Percentiles rank a stretch among this genome's conserved stretches.
phyloP scores from a whole-genome alignment of 805 yeast genomes.

The Clavispora vitiphila region DNA sequence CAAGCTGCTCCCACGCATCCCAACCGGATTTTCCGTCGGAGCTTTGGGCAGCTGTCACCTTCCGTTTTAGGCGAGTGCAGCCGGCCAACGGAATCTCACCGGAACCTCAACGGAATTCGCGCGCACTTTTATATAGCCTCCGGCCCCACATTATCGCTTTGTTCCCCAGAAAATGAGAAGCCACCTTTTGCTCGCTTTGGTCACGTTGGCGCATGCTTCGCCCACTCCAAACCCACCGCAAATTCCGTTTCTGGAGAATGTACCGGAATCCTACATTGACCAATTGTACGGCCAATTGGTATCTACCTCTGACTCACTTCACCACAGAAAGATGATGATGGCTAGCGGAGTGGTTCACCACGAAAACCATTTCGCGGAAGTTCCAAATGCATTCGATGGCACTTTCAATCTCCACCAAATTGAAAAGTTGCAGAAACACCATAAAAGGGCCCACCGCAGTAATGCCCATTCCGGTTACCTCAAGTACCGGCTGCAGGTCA shows the following conservation, averaged over 20 bases:
- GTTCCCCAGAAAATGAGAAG: background rate
- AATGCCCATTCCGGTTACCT: constrained; percentile 13
- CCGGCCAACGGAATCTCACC: background rate
- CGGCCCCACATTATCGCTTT: background rate
- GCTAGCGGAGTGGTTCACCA: constrained; percentile 1
- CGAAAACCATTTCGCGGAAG: background rate
- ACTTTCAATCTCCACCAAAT: background rate
- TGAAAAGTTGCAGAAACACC: constrained; percentile 1
- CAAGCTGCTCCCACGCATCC: no score
- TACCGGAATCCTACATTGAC: constrained; percentile 9
- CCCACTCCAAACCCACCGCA: background rate
- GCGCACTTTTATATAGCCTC: background rate
- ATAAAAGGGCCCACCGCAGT: constrained; percentile 2
- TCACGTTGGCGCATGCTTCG: background rate
- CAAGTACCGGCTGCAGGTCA: constrained; percentile 16
- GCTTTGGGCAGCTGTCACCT: background rate
- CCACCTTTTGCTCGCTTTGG: background rate
- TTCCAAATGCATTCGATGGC: constrained; percentile 1
- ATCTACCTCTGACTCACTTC: constrained; percentile 3
- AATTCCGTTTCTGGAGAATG: background rate
- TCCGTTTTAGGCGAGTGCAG: background rate
- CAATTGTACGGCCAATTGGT: constrained; percentile 14
- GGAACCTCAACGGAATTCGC: background rate
- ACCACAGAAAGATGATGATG: constrained; percentile 4
- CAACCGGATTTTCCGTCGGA: no score